Percentiles rank a stretch among this genome's conserved stretches.
These are phyloP conservation scores for Nakazawaea ambrosiae DNA, from an alignment of 805 yeast genomes.

Conservation along the genomic window DNA sequence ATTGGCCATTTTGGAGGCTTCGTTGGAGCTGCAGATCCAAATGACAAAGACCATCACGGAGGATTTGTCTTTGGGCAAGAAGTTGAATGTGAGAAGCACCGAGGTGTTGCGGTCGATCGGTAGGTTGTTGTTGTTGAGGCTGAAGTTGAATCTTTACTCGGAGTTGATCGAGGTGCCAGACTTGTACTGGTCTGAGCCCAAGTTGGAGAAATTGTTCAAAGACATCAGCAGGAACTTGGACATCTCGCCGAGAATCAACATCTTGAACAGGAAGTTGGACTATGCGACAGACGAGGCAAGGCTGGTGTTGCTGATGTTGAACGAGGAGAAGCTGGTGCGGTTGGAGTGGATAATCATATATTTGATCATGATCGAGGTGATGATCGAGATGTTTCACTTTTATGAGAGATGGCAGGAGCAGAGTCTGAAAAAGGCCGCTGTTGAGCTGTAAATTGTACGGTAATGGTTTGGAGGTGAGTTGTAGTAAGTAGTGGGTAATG, in stretches of 20 bases:
- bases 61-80: constrained; percentile 54
- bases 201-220: constrained; percentile 68
- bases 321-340: constrained; percentile 68
- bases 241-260: constrained; percentile 67
- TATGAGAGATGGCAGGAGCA: constrained; percentile 38
- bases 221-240: constrained; percentile 68
- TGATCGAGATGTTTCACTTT: constrained; percentile 73
- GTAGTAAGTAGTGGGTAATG: no score
- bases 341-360: constrained; percentile 86
- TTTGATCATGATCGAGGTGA: constrained; percentile 77
- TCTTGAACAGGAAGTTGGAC: constrained; percentile 78
- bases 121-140: constrained; percentile 64
- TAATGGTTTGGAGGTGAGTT: no score
- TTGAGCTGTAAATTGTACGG: not conserved
- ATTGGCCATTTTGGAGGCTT: constrained; percentile 68
- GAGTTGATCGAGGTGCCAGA: constrained; percentile 92
- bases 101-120: constrained; percentile 72
- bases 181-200: constrained; percentile 88
- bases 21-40: constrained; percentile 61
- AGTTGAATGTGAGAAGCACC: constrained; percentile 42
- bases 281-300: constrained; percentile 86
- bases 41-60: constrained; percentile 61
- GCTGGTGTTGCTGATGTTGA: constrained; percentile 65
- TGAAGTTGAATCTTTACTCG: constrained; percentile 76
- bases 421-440: not conserved